Percentiles rank a stretch among this genome's conserved stretches.
These are phyloP conservation scores for Saccharomycopsis crataegensis DNA, from an alignment of 1,139 yeast genomes.

Conservation along the genomic window DNA sequence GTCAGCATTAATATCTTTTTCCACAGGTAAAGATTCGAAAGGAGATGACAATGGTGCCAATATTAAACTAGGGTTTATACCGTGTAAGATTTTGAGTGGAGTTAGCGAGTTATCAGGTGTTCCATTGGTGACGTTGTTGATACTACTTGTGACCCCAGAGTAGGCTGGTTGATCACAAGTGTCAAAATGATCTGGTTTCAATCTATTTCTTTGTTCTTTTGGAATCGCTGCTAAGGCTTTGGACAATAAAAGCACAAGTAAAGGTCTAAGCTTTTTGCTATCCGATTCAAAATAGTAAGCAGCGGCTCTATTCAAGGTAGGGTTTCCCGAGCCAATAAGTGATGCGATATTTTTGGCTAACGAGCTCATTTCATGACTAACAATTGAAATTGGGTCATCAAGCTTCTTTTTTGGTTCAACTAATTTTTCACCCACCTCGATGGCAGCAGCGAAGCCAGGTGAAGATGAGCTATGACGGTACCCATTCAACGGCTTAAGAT, in stretches of 20 bases:
- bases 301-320: conserved; percentile 82
- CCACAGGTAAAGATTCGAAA: conserved; percentile 61
- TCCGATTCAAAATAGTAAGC: conserved; percentile 93
- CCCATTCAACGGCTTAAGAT: neutral
- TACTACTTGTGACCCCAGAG: conserved; percentile 33
- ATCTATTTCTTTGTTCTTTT: conserved; percentile 54
- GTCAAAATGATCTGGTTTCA: conserved; percentile 51
- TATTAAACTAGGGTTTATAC: conserved; percentile 73
- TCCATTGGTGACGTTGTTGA: conserved; percentile 12
- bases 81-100: conserved; percentile 79
- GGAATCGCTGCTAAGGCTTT: conserved; percentile 81
- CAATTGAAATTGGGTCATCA: conserved; percentile 82
- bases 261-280: conserved; percentile 92
- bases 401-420: conserved; percentile 61
- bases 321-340: conserved; percentile 88
- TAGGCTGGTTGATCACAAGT: conserved; percentile 58
- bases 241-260: conserved; percentile 74
- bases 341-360: conserved; percentile 81
- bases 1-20: conserved; percentile 41
- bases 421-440: conserved; percentile 70
- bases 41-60: conserved; percentile 81
- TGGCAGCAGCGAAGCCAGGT: conserved; percentile 38
- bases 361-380: conserved; percentile 90
- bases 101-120: conserved; percentile 45
- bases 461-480: conserved; percentile 5